Evolutionary conservation across 805 yeast genomes (phyloP), one percentile per base, ranked within the genome.

Genomic region (Wickerhamomyces bisporus): DNA sequence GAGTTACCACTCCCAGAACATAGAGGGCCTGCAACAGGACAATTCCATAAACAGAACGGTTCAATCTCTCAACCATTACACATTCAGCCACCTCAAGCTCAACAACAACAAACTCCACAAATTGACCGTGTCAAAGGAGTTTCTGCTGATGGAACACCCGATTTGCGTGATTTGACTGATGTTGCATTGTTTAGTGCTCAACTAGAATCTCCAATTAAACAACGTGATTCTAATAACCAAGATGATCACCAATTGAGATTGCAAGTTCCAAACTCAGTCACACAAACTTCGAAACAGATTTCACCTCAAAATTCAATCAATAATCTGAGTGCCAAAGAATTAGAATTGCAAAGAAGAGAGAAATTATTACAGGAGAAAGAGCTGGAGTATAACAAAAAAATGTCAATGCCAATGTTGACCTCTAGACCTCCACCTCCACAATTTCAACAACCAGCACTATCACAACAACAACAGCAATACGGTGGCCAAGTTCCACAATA

Each of bases 61-160:
- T n/a, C n/a, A n/a, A n/a, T n/a, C n/a, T n/a, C n/a, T n/a, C n/a
- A n/a, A n/a, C n/a, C n/a, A n/a, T n/a, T n/a, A 21, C 38, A 40
- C 16, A 13, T 18, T 30, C 42, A 31, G 17, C 16, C 32, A 13
- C 18, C 25, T 12, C 40, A 20, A 23, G 21, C 28, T 8, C 40
- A 25, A 26, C 19, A 16, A 12, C 39, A 26, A 12, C 34, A 19
- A 18, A n/a, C 12, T 17, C 33, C 26, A 19, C 36, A 25, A 19
- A 36, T 24, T 21, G 29, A 13, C 31, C 24, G 28, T 14, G n/a
- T n/a, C n/a, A n/a, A n/a, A n/a, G 25, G 28, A 27, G 32, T 42
- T 12, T 41, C 50, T 10, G 34, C 24, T 9, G 41, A 36, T 38
- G 60, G 58, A n/a, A 55, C 60, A 1, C 58, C 60, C 17, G 60